Evolutionary conservation across 169 alveolate genomes (phyloP).

Genomic region (Eimeria maxima): DNA sequence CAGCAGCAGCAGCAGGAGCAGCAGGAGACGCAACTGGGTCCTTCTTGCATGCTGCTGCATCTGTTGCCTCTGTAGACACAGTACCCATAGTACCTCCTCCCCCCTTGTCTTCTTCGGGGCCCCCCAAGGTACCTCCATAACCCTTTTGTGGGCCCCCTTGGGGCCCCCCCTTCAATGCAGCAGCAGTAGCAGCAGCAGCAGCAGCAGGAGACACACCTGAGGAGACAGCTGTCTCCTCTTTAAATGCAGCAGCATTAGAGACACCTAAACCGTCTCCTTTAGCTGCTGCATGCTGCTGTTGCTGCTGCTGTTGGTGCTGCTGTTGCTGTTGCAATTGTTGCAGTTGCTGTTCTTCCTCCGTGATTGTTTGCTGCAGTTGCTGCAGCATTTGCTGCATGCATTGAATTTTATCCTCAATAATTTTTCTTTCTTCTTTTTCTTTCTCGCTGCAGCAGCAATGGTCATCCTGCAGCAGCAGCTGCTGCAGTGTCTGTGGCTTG

Average conservation of each 20-base stretch:
- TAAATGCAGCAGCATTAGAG: not conserved
- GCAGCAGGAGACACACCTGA: not conserved
- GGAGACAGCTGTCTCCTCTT: not conserved
- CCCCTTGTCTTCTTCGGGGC: not conserved
- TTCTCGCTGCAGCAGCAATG: conserved; percentile 7
- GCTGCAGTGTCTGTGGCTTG: conserved; percentile 24
- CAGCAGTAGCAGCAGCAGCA: not conserved
- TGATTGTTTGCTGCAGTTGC: not conserved
- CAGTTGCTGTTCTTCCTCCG: not conserved
- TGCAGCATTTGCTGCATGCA: conserved; percentile 13
- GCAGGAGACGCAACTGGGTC: not conserved
- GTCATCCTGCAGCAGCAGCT: not conserved
- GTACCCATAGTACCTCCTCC: not conserved
- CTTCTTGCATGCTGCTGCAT: not conserved
- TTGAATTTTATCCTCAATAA: not conserved
- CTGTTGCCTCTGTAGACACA: not conserved
- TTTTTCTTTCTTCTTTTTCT: not conserved
- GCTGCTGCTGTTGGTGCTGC: not conserved
- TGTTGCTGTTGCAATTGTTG: conserved; percentile 31
- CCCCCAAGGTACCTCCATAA: not conserved
- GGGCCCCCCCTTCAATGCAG: not conserved
- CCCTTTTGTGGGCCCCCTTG: not conserved
- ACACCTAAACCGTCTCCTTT: not conserved
- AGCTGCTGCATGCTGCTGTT: not conserved
- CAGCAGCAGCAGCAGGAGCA: not conserved